Base-by-base conservation (phyloP, 1,284 basidiomycete species). In the Cryptococcus sp. region DNA sequence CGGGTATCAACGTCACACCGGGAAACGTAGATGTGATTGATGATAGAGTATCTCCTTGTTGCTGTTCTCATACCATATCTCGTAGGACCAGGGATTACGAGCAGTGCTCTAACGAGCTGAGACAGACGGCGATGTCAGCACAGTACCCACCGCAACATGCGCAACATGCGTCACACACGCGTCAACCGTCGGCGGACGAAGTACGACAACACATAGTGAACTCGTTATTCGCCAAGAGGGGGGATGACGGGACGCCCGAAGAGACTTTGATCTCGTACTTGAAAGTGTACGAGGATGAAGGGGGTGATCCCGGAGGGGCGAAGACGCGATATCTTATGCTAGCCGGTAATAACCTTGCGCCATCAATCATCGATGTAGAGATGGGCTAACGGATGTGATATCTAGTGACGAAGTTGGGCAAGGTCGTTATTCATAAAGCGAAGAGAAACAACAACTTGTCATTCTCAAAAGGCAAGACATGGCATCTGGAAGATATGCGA, bases 381-480 rank as follows among this genome's bases (percentile, higher is more conserved):
- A n/a, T 19, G 19, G 11, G 16, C 13, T 23, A 22, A 22, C 34
- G 25, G 25, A 29, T 17, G 46, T 41, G n/a, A 41, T 40, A 43
- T 43, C 34, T 65, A 91, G 90, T 87, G 75, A 81, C 85, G 8
- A 82, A 76, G 66, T 83, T 83, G 65, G 86, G 86, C 40, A 79
- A 80, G 58, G 89, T 87, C 8, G 87, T 88, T 70, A 83, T 97
- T 23, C 93, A 99, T 83, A 99, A 99, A 78, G 93, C 93, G 7
- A 98, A 98, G 78, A 80, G 92, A 59, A 99, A 99, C 75, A 87
- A 88, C 40, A 99, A 98, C 72, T 89, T 91, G 40, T 87, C 90
- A 0, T 99, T 96, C 80, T 97, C 93, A 20, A 91, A 97, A 54
- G 96, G 96, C 22, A 99, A 99, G 81, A 93, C 94, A 10, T 99